Evolutionary conservation across 108 stramenopile species (phyloP).

Genomic region (Cyclotella baltica): DNA sequence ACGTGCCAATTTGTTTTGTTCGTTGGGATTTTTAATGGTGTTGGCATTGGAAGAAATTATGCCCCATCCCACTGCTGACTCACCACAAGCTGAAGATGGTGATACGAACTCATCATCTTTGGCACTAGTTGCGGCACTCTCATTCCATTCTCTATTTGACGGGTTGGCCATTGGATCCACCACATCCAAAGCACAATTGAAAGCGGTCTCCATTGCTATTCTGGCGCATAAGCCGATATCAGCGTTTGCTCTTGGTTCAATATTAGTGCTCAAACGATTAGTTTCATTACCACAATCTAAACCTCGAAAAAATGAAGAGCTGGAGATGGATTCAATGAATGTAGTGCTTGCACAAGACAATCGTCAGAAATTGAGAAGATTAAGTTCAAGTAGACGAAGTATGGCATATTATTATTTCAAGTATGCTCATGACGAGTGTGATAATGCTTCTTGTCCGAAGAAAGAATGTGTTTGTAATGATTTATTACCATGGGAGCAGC

Average conservation of each 20-base stretch:
- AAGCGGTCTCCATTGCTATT: slow-evolving; percentile 13
- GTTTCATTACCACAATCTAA: not conserved
- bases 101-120: not conserved
- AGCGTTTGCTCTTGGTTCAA: slow-evolving; percentile 14
- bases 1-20: slow-evolving; percentile 13
- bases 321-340: not conserved
- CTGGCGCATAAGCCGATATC: slow-evolving; percentile 17
- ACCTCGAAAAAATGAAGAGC: not conserved
- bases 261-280: slow-evolving; percentile 9
- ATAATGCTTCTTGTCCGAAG: not conserved
- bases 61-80: not conserved
- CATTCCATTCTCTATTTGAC: slow-evolving; percentile 16
- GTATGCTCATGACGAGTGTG: slow-evolving; percentile 18
- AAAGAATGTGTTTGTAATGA: slow-evolving; percentile 6
- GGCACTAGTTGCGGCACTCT: slow-evolving; percentile 8
- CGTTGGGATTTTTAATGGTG: slow-evolving; percentile 12
- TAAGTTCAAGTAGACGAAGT: slow-evolving; percentile 8
- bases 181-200: slow-evolving; percentile 4
- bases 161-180: slow-evolving; percentile 10
- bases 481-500: not conserved
- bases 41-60: slow-evolving; percentile 8
- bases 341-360: too few relatives aligned
- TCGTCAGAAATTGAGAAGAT: not conserved
- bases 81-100: not conserved
- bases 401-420: slow-evolving; percentile 22